phyloP scores from a whole-genome alignment of 106 monocot species.

The Dioscorea zingiberensis region DNA sequence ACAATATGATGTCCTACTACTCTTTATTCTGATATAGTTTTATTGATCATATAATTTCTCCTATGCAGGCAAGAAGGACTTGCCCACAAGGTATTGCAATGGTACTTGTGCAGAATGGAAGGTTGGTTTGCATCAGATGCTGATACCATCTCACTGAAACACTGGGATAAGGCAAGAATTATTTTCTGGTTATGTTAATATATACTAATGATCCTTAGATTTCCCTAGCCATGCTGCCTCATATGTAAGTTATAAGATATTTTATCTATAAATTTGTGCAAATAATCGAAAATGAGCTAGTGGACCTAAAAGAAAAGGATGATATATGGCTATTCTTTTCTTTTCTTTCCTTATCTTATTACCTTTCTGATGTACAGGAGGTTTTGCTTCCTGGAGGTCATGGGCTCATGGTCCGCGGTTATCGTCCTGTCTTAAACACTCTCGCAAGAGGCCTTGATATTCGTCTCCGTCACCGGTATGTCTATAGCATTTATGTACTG shows the following conservation, averaged over 20 bases:
- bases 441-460: conserved; percentile 89
- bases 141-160: conserved; percentile 69
- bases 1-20: too few species aligned
- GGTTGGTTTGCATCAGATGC: conserved; percentile 99
- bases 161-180: conserved; percentile 81
- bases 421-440: conserved; percentile 85
- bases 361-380: conserved; percentile 40
- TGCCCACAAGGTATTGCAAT: conserved; percentile 75
- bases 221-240: too few species aligned
- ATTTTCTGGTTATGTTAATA: not conserved
- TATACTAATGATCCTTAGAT: too few species aligned
- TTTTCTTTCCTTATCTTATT: too few species aligned
- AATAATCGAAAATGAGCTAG: too few species aligned
- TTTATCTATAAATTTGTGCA: too few species aligned
- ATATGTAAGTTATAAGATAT: too few species aligned
- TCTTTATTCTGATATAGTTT: not conserved
- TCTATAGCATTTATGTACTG: not conserved
- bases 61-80: conserved; percentile 69
- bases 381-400: conserved; percentile 93
- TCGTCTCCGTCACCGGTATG: conserved; percentile 67
- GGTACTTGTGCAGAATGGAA: conserved; percentile 99
- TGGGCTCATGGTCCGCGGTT: conserved; percentile 96
- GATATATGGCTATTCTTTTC: too few species aligned
- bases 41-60: too few species aligned
- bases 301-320: too few species aligned